These are phyloP conservation scores for Teratosphaeria nubilosa DNA, from an alignment of 2,329 filamentous ascomycete genomes.

Conservation along the genomic window DNA sequence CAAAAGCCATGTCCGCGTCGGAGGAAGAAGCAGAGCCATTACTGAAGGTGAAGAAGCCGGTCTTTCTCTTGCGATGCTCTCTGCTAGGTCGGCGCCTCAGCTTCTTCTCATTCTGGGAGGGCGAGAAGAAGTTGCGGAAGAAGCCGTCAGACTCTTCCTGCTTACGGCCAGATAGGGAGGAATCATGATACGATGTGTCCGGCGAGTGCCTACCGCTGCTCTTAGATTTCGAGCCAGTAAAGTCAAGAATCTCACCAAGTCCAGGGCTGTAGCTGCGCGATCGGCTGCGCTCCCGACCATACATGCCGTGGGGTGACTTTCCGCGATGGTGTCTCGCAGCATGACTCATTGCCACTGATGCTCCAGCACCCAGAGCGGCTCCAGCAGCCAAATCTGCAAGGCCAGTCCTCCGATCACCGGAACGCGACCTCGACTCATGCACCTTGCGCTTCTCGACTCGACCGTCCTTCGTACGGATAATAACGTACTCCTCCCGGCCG, in stretches of 20 bases:
- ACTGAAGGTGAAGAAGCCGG: slow-evolving; percentile 40
- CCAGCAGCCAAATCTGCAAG: slow-evolving; percentile 13
- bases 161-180: slow-evolving; percentile 7
- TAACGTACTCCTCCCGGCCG: slow-evolving; percentile 14
- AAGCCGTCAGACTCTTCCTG: slow-evolving; percentile 12
- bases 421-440: slow-evolving; percentile 18
- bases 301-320: slow-evolving; percentile 7
- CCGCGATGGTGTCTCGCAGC: slow-evolving; percentile 9
- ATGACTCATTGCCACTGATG: slow-evolving; percentile 8
- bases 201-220: slow-evolving; percentile 6
- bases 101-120: slow-evolving; percentile 13
- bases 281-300: slow-evolving; percentile 30
- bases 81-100: slow-evolving; percentile 3
- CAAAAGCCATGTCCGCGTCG: slow-evolving; percentile 38
- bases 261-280: slow-evolving; percentile 29
- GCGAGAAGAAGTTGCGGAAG: slow-evolving; percentile 23
- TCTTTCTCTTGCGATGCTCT: slow-evolving; percentile 27
- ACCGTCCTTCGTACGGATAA: slow-evolving; percentile 22
- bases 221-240: slow-evolving; percentile 7
- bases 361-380: slow-evolving; percentile 15
- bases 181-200: slow-evolving; percentile 6
- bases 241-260: slow-evolving; percentile 16
- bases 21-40: slow-evolving; percentile 37
- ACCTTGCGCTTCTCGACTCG: slow-evolving; percentile 18
- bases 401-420: slow-evolving; percentile 29